phyloP scores from a whole-genome alignment of 1,284 basidiomycete species.

The Cutaneotrichosporon sp. region DNA sequence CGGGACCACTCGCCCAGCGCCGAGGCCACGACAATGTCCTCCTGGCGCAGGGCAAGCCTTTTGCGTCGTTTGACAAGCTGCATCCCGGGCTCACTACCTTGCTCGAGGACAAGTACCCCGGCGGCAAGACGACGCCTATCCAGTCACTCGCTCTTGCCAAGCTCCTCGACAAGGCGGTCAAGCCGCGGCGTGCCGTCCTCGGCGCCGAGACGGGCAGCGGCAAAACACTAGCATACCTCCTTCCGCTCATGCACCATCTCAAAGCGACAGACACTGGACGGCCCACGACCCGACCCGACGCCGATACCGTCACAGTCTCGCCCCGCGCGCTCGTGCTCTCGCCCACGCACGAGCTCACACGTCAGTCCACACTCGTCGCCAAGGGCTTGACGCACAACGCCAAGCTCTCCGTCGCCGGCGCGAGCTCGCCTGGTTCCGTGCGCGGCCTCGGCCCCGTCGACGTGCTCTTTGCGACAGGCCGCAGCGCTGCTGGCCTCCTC shows the following conservation, averaged over 20 bases:
- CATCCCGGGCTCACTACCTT: constrained; percentile 58
- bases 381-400: constrained; percentile 67
- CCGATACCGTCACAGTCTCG: constrained; percentile 7
- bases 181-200: constrained; percentile 54
- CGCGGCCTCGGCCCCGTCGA: constrained; percentile 52
- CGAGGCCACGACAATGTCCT: constrained; percentile 6
- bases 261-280: constrained; percentile 52
- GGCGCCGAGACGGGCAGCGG: constrained; percentile 85
- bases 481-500: constrained; percentile 72
- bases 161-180: constrained; percentile 47
- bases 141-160: constrained; percentile 64
- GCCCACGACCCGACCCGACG: not conserved
- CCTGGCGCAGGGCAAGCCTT: constrained; percentile 19
- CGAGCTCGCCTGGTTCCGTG: constrained; percentile 50
- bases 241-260: constrained; percentile 71
- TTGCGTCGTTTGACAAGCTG: constrained; percentile 42
- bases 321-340: constrained; percentile 74
- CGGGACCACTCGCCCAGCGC: too few relatives aligned
- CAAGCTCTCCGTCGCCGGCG: constrained; percentile 68
- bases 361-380: constrained; percentile 67
- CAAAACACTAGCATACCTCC: constrained; percentile 81
- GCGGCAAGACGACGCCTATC: constrained; percentile 58
- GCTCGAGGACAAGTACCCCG: constrained; percentile 55
- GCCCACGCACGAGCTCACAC: constrained; percentile 78
- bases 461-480: constrained; percentile 68